phyloP scores from a whole-genome alignment of 2,329 filamentous ascomycete genomes.

The Plectosphaerella sp. region DNA sequence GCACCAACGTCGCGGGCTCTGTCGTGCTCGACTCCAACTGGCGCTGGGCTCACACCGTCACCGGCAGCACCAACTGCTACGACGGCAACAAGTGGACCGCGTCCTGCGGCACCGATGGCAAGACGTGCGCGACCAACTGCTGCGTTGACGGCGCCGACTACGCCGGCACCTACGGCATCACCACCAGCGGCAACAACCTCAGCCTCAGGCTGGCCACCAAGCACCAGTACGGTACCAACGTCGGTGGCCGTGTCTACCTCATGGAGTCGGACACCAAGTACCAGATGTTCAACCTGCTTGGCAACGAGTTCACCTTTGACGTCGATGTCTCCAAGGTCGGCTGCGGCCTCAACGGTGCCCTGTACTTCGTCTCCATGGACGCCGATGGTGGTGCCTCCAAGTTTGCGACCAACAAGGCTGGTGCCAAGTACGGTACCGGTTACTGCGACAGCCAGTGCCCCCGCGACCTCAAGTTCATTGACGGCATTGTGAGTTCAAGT shows the following conservation, averaged over 20 bases:
- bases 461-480: conserved; percentile 54
- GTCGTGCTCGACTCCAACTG: conserved; percentile 58
- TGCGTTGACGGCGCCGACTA: conserved; percentile 52
- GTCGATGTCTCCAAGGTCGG: conserved; percentile 64
- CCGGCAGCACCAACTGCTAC: conserved; percentile 51
- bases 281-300: conserved; percentile 59
- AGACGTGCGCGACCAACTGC: conserved; percentile 42
- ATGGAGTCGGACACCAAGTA: conserved; percentile 59
- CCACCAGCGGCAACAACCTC: conserved; percentile 44
- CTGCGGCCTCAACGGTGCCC: conserved; percentile 68
- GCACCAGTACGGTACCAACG: conserved; percentile 38
- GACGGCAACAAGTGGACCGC: conserved; percentile 44
- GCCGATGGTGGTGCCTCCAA: conserved; percentile 48
- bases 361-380: conserved; percentile 61
- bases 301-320: conserved; percentile 69
- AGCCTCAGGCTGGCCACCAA: conserved; percentile 55
- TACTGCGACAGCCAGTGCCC: conserved; percentile 49
- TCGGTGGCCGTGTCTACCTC: conserved; percentile 58
- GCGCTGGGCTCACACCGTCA: conserved; percentile 51
- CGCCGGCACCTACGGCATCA: conserved; percentile 47
- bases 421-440: conserved; percentile 58
- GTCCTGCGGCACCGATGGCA: conserved; percentile 32
- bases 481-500: conserved; percentile 36
- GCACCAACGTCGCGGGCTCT: conserved; percentile 42
- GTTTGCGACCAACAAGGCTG: conserved; percentile 45